phyloP scores from a whole-genome alignment of 345 rosid genomes.

The Excoecaria cochinchinensis region DNA sequence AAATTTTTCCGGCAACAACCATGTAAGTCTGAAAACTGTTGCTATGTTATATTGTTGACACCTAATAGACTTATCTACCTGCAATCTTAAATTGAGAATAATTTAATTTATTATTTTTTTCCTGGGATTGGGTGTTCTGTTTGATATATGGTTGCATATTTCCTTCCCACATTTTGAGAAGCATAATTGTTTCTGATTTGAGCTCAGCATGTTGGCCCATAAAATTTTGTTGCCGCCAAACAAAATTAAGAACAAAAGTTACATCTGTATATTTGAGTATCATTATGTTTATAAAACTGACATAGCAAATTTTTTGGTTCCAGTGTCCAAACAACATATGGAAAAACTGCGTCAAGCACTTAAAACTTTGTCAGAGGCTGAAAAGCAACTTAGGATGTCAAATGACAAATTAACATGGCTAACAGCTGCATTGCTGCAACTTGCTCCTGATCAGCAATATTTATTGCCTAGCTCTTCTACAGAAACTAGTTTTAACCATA shows the following conservation, averaged over 20 bases:
- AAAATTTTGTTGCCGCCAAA: neutral
- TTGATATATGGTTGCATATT: neutral
- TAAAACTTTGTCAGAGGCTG: constrained; percentile 92
- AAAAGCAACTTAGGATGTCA: constrained; percentile 88
- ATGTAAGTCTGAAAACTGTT: constrained; percentile 48
- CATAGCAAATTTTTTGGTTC: constrained; percentile 22
- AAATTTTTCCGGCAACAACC: constrained; percentile 80
- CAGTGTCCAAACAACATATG: constrained; percentile 93
- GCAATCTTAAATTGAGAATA: neutral
- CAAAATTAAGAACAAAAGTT: too few relatives aligned
- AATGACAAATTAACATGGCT: constrained; percentile 95
- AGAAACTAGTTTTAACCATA: constrained; percentile 61
- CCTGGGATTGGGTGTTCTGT: neutral
- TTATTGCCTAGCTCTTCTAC: constrained; percentile 60
- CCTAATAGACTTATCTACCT: constrained; percentile 5
- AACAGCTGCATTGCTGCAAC: constrained; percentile 94
- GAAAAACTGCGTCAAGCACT: constrained; percentile 90
- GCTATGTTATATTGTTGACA: neutral
- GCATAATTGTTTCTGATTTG: neutral
- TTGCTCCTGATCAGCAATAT: constrained; percentile 96
- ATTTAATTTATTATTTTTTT: neutral
- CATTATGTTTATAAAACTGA: constrained; percentile 15
- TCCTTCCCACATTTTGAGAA: neutral
- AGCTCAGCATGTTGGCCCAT: neutral
- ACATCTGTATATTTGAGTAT: neutral